Percentiles rank a stretch among this genome's conserved stretches.
Evolutionary conservation across 176 grass and related monocot genomes (phyloP).

Genomic region (Aechmea fasciata): DNA sequence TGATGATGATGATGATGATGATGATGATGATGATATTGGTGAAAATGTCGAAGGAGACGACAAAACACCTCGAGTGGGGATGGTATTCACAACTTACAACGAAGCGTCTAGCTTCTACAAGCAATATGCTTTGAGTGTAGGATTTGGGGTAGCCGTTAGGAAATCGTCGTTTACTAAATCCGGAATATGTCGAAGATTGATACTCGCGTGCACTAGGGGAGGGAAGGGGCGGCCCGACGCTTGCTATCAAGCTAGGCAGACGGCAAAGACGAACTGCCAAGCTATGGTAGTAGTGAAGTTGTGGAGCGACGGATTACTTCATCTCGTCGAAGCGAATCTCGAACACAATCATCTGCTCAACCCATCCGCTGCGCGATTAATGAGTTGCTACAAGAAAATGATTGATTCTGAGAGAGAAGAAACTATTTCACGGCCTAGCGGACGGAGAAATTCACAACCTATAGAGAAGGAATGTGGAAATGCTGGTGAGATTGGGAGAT

Average conservation of each 20-base stretch:
- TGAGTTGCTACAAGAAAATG: slow-evolving; percentile 58
- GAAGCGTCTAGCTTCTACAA: slow-evolving; percentile 67
- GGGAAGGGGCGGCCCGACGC: slow-evolving; percentile 70
- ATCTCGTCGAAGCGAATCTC: slow-evolving; percentile 54
- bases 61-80: slow-evolving; percentile 37
- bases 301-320: slow-evolving; percentile 78
- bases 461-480: slow-evolving; percentile 43
- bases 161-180: slow-evolving; percentile 72
- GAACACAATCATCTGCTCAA: slow-evolving; percentile 89
- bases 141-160: slow-evolving; percentile 53
- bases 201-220: slow-evolving; percentile 74
- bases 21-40: slow-evolving; percentile 29
- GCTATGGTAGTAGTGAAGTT: slow-evolving; percentile 72
- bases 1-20: slow-evolving; percentile 38
- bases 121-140: slow-evolving; percentile 61
- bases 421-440: slow-evolving; percentile 28
- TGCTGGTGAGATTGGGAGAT: slow-evolving; percentile 42
- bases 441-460: slow-evolving; percentile 42
- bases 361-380: slow-evolving; percentile 35
- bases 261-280: slow-evolving; percentile 77
- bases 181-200: slow-evolving; percentile 62
- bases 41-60: slow-evolving; percentile 25
- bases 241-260: slow-evolving; percentile 67
- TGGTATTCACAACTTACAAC: slow-evolving; percentile 87
- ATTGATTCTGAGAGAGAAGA: slow-evolving; percentile 44